Conservation (phyloP, 495 filamentous ascomycete genomes). For the Aspergillus leporis region DNA sequence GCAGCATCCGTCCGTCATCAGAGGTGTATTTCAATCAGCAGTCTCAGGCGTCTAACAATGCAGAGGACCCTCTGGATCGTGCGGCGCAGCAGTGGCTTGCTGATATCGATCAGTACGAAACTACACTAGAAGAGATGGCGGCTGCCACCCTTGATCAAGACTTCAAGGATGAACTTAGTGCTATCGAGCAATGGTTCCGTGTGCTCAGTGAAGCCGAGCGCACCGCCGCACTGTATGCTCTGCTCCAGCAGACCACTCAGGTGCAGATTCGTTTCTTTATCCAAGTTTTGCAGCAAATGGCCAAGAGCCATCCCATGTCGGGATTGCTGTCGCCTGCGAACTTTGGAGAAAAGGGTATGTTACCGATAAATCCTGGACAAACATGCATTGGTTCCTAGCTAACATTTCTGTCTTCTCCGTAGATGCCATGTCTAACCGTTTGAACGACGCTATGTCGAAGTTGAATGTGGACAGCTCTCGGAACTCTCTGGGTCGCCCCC, state of each 20-base stretch:
- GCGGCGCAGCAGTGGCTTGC: slow-evolving; percentile 98
- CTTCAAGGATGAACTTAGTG: slow-evolving; percentile 98
- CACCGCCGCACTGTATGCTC: slow-evolving; percentile 90
- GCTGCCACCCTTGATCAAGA: slow-evolving; percentile 97
- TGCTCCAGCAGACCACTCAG: slow-evolving; percentile 97
- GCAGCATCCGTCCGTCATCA: slow-evolving; percentile 87
- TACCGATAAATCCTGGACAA: neutral
- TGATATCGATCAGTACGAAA: slow-evolving; percentile 98
- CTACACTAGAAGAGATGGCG: slow-evolving; percentile 96
- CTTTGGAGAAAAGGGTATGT: slow-evolving; percentile 87
- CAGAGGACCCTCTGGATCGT: slow-evolving; percentile 87
- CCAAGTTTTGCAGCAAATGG: slow-evolving; percentile 97
- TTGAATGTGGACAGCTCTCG: slow-evolving; percentile 81
- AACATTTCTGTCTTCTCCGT: slow-evolving; percentile 8
- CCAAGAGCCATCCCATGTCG: slow-evolving; percentile 96
- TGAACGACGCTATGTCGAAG: slow-evolving; percentile 98
- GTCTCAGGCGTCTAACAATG: slow-evolving; percentile 60
- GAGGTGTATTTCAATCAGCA: slow-evolving; percentile 86
- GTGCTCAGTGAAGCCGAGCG: slow-evolving; percentile 95
- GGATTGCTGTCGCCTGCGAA: slow-evolving; percentile 93
- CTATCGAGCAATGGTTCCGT: slow-evolving; percentile 99
- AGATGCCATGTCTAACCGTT: slow-evolving; percentile 97
- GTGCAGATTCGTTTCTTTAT: slow-evolving; percentile 99
- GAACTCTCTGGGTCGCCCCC: slow-evolving; percentile 79
- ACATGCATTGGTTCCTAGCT: neutral